phyloP scores from a whole-genome alignment of 805 yeast genomes.

The Saitoella complicata region DNA sequence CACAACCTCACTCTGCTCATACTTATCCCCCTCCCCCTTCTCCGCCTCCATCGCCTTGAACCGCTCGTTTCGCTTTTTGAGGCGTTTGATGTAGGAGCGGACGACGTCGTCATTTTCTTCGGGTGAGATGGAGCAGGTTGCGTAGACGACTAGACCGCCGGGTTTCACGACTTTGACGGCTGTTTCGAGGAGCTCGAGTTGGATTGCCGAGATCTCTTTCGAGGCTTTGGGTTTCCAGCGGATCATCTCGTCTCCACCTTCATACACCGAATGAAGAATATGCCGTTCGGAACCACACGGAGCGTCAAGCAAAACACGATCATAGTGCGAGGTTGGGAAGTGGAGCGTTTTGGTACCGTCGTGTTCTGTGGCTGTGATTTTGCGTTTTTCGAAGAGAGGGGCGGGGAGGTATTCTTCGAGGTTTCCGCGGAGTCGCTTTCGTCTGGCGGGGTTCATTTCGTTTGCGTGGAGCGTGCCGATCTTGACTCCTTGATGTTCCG shows the following conservation, averaged over 20 bases:
- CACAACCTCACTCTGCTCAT: no score
- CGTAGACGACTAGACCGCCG: slow-evolving; percentile 45
- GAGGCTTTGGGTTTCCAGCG: neutral
- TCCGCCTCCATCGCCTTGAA: no score
- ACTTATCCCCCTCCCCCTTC: no score
- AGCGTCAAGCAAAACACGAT: neutral
- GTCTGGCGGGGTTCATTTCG: neutral
- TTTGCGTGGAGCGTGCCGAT: neutral
- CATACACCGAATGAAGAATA: neutral
- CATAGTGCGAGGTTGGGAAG: neutral
- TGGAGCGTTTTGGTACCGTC: neutral
- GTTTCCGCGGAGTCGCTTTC: neutral
- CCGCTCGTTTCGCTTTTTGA: slow-evolving; percentile 18
- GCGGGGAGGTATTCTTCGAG: neutral
- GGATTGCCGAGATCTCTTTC: neutral
- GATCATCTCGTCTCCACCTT: neutral
- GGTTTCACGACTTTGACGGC: neutral
- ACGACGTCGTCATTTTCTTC: slow-evolving; percentile 92
- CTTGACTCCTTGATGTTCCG: no score
- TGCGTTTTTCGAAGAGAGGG: neutral
- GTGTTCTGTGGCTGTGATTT: neutral
- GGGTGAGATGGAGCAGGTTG: slow-evolving; percentile 89
- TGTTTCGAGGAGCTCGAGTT: neutral
- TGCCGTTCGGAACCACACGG: neutral
- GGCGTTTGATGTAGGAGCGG: slow-evolving; percentile 52